A percentile compares a stretch with the other conserved stretches of the same genome.
phyloP scores from a whole-genome alignment of 495 filamentous ascomycete species.

The Pyrenula massariospora region DNA sequence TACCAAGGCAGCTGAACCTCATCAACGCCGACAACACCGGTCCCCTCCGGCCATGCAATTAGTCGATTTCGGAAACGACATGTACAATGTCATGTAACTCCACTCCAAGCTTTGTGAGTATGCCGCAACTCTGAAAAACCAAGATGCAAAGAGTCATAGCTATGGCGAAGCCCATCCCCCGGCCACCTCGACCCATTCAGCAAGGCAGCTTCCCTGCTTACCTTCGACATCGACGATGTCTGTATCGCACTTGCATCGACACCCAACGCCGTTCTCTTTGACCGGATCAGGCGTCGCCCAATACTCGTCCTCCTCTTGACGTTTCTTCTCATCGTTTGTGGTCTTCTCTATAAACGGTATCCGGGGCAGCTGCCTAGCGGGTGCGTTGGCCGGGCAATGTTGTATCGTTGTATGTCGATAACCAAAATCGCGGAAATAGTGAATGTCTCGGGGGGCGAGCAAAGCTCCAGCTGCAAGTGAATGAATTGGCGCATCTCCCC shows the following conservation, averaged over 20 bases:
- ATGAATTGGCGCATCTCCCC: slow-evolving; percentile 98
- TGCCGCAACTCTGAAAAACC: neutral
- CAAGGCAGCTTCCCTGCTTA: slow-evolving; percentile 87
- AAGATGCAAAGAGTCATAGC: slow-evolving; percentile 2
- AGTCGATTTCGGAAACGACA: neutral
- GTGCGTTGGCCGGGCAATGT: slow-evolving; percentile 95
- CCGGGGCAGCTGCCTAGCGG: slow-evolving; percentile 72
- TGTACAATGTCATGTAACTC: neutral
- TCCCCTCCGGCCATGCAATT: neutral
- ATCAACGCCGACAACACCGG: neutral
- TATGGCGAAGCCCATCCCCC: slow-evolving; percentile 81
- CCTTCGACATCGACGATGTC: slow-evolving; percentile 96
- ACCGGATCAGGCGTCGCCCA: slow-evolving; percentile 80
- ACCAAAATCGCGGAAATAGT: slow-evolving; percentile 99
- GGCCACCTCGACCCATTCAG: slow-evolving; percentile 96
- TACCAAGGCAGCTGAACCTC: neutral
- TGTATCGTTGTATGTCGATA: slow-evolving; percentile 98
- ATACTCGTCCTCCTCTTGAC: slow-evolving; percentile 90
- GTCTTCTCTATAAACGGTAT: slow-evolving; percentile 76
- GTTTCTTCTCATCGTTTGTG: slow-evolving; percentile 73
- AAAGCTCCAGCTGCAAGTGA: slow-evolving; percentile 90
- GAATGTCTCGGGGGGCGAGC: slow-evolving; percentile 71
- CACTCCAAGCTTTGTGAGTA: neutral
- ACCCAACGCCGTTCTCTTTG: slow-evolving; percentile 95
- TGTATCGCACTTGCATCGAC: slow-evolving; percentile 94